Base-by-base conservation (phyloP, 1,139 yeast genomes). In the Trichomonascaceae sp. region DNA sequence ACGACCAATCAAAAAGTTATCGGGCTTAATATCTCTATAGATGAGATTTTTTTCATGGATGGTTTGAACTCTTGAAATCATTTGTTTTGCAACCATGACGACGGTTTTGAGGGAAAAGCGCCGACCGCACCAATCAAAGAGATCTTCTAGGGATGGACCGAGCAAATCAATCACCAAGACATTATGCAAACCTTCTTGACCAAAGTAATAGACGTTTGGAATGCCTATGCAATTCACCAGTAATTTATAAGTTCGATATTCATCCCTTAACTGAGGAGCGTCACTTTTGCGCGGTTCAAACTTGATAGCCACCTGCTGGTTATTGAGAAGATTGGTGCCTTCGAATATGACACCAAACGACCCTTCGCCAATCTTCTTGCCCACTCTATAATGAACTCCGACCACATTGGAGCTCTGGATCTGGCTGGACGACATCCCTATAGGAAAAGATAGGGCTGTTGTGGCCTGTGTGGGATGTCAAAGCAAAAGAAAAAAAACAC, bases 71-170 rank as follows among this genome's bases (percentile, higher is more conserved):
- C 95, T 78, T 44, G 83, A 77, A 63, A 90, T 82, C 98, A 91
- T 91, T 74, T 91, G 97, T 64, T 85, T 85, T 38, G 97, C 95
- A 50, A 89, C 84, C 76, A 87, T 87, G 52, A 87, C 93, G 9
- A 89, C 95, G 1, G 98, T 91, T 72, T 91, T 90, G 57, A 87
- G 82, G 53, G 85, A 78, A 70, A 93, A 93, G 64, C 84, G 81
- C 59, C 99, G 81, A 39, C 96, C 96, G 74, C 99, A 93, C 98
- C 97, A 91, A 71, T 93, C 98, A 71, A 93, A 93, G 67, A 93
- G 77, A 73, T 93, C 99, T 70, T 93, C 99, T 59, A 93, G 76
- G 1, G 96, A 87, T 1, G 99, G 99, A 17, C 99, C 99, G 61
- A 93, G 79, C 58, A 93, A 78, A 70, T 93, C 98, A 65, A 93